phyloP scores from a whole-genome alignment of 345 rosid species.

The Trapa bicornis region DNA sequence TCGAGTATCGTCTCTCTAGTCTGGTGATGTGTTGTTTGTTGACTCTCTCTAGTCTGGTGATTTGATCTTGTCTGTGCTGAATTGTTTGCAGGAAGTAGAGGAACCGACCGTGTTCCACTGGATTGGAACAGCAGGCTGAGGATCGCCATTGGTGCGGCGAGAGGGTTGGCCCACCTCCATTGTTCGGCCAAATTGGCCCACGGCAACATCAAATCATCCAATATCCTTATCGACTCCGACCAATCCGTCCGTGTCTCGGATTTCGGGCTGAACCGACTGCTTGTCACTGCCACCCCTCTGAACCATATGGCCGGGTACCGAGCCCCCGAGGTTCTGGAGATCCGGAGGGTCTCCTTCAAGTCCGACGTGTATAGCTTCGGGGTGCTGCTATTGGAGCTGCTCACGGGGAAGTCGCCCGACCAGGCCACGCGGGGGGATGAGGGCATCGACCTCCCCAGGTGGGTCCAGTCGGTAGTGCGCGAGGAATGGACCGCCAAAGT shows the following conservation, averaged over 20 bases:
- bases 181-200: conserved; percentile 52
- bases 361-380: conserved; percentile 96
- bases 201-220: conserved; percentile 89
- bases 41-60: neutral
- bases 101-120: conserved; percentile 77
- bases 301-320: conserved; percentile 78
- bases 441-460: conserved; percentile 87
- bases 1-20: no score
- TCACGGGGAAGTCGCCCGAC: conserved; percentile 90
- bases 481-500: conserved; percentile 99
- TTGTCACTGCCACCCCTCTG: conserved; percentile 46
- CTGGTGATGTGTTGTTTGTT: no score
- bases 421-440: conserved; percentile 93
- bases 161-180: conserved; percentile 75
- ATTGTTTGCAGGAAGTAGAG: conserved; percentile 55
- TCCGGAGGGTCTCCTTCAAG: conserved; percentile 60
- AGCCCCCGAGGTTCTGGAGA: conserved; percentile 82
- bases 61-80: neutral
- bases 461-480: conserved; percentile 95
- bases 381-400: conserved; percentile 63
- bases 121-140: conserved; percentile 89
- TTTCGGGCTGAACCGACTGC: conserved; percentile 67
- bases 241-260: conserved; percentile 60
- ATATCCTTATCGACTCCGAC: conserved; percentile 61
- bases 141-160: conserved; percentile 57